phyloP scores from a whole-genome alignment of 2,329 filamentous ascomycete genomes.

The Cadophora luteo-olivacea region DNA sequence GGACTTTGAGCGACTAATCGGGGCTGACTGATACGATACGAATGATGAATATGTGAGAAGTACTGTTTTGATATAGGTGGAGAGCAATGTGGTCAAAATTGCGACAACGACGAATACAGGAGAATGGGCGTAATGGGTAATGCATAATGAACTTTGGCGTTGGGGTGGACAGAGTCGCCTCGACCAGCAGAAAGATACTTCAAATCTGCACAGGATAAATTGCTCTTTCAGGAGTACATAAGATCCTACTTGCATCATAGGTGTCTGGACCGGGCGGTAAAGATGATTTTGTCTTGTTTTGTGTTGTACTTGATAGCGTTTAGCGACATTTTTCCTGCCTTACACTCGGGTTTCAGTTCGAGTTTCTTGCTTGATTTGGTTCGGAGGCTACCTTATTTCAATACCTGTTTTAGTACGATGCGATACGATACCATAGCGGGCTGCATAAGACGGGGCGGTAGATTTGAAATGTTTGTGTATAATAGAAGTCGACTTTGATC shows the following conservation, averaged over 20 bases:
- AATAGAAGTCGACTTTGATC: background rate
- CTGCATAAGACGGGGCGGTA: background rate
- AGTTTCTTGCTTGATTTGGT: constrained; percentile 5
- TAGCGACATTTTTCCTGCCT: constrained; percentile 22
- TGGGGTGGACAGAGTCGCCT: background rate
- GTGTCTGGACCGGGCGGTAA: background rate
- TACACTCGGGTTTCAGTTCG: background rate
- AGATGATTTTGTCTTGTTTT: background rate
- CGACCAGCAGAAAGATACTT: background rate
- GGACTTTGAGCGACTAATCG: constrained; percentile 17
- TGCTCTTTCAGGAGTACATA: constrained; percentile 1
- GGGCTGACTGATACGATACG: background rate
- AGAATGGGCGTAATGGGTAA: constrained; percentile 4
- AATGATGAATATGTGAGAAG: constrained; percentile 5
- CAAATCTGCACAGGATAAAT: background rate
- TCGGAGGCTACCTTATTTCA: background rate
- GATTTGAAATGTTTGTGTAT: background rate
- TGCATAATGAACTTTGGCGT: constrained; percentile 17
- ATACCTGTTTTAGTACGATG: constrained; percentile 5
- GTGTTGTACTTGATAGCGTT: constrained; percentile 32
- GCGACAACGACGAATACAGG: background rate
- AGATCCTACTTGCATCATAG: background rate
- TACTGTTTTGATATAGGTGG: constrained; percentile 10
- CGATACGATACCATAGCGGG: constrained; percentile 13
- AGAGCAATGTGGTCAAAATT: background rate